phyloP scores from a whole-genome alignment of 169 alveolate species.

The Plasmodium ovale region DNA sequence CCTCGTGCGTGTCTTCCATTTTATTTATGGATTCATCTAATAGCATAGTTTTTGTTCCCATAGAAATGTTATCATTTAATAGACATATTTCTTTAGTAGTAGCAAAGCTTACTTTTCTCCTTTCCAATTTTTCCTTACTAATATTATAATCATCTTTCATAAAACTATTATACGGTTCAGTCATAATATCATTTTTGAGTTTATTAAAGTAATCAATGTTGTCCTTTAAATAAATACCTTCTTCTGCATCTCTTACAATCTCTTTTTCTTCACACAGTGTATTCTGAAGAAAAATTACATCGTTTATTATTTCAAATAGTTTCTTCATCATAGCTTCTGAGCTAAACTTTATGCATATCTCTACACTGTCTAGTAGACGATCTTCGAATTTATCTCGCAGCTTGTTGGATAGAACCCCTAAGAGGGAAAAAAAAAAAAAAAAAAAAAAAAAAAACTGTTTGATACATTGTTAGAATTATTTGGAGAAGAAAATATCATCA shows the following conservation, averaged over 20 bases:
- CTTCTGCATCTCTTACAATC: neutral
- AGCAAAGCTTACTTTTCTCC: constrained; percentile 74
- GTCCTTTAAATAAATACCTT: neutral
- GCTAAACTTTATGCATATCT: constrained; percentile 18
- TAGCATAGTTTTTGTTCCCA: constrained; percentile 39
- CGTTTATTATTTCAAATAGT: constrained; percentile 8
- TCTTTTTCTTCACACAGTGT: neutral
- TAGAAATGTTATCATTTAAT: constrained; percentile 27
- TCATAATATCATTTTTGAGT: neutral
- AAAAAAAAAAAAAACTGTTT: neutral
- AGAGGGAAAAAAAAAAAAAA: constrained; percentile 6
- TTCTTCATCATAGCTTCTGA: constrained; percentile 23
- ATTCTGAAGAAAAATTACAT: constrained; percentile 7
- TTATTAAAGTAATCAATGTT: neutral
- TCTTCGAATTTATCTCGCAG: constrained; percentile 40
- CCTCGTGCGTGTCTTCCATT: neutral
- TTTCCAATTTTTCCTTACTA: constrained; percentile 43
- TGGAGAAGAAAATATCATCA: neutral
- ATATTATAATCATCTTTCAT: neutral
- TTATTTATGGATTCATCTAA: constrained; percentile 44
- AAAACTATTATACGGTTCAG: neutral
- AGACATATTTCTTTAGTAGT: constrained; percentile 59
- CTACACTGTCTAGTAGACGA: constrained; percentile 23
- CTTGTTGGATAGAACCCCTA: constrained; percentile 64
- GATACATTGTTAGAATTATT: neutral